Evolutionary conservation across 441 rosid genomes (phyloP).

Genomic region (Erodium trifolium): DNA sequence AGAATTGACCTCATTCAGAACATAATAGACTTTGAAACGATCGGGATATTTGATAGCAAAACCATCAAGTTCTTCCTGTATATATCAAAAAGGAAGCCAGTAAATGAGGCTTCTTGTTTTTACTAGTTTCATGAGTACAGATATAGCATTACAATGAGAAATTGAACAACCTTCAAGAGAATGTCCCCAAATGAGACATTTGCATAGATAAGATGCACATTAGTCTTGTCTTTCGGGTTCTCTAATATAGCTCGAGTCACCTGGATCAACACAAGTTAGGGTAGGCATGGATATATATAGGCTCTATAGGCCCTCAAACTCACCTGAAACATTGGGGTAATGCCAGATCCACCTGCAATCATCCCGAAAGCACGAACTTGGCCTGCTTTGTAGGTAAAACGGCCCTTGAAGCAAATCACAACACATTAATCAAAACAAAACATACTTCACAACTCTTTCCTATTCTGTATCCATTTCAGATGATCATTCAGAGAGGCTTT

Average conservation of each 20-base stretch:
- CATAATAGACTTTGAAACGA: conserved; percentile 66
- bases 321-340: conserved; percentile 26
- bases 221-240: conserved; percentile 21
- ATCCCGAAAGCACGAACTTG: conserved; percentile 20
- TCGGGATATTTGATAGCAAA: conserved; percentile 55
- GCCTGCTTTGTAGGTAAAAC: conserved; percentile 18
- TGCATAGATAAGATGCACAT: conserved; percentile 16
- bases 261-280: conserved; percentile 6
- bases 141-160: neutral
- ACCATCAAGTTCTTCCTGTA: conserved; percentile 73
- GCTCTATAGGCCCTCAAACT: neutral
- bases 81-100: neutral
- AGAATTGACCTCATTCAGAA: conserved; percentile 68
- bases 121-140: neutral
- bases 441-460: neutral
- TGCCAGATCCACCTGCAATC: conserved; percentile 23
- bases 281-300: too few species aligned
- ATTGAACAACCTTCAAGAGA: conserved; percentile 18
- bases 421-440: neutral
- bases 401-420: conserved; percentile 13
- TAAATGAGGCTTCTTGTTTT: too few species aligned
- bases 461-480: neutral
- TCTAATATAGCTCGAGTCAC: conserved; percentile 20
- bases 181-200: conserved; percentile 18
- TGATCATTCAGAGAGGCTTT: neutral